A percentile compares a stretch with the other conserved stretches of the same genome.
Evolutionary conservation across 2,329 filamentous ascomycete species (phyloP).

Genomic region (Dactylellina haptotyla): DNA sequence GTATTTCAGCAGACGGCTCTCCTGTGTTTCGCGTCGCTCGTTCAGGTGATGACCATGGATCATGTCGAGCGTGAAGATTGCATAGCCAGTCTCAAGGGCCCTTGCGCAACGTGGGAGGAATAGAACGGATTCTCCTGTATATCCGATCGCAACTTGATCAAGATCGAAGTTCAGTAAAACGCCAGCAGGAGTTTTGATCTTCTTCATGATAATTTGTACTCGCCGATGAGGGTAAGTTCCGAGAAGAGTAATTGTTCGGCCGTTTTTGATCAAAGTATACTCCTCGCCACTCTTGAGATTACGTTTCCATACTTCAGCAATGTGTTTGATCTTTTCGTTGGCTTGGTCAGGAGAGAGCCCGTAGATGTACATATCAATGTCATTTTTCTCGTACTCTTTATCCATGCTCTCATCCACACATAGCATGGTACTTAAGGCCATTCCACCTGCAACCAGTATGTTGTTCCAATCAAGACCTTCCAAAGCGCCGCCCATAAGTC

Average conservation of each 20-base stretch:
- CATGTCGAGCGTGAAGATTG: conserved; percentile 57
- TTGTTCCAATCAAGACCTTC: conserved; percentile 58
- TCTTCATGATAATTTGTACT: conserved; percentile 58
- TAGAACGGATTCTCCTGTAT: conserved; percentile 57
- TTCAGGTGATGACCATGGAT: conserved; percentile 58
- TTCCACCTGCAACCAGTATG: conserved; percentile 58
- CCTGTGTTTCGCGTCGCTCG: conserved; percentile 55
- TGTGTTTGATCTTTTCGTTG: conserved; percentile 58
- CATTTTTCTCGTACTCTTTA: conserved; percentile 51
- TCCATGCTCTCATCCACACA: conserved; percentile 56
- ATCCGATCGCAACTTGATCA: conserved; percentile 59
- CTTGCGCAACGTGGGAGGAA: conserved; percentile 59
- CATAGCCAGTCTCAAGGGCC: conserved; percentile 58
- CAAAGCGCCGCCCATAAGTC: conserved; percentile 56
- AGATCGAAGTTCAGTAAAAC: conserved; percentile 59
- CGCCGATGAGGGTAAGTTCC: conserved; percentile 57
- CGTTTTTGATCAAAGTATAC: conserved; percentile 57
- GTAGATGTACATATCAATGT: conserved; percentile 59
- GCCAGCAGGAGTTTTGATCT: conserved; percentile 56
- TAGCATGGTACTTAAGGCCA: conserved; percentile 58
- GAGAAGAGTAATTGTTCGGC: conserved; percentile 58
- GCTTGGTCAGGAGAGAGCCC: conserved; percentile 57
- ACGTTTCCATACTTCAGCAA: conserved; percentile 57
- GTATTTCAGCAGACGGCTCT: conserved; percentile 58
- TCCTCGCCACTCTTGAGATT: conserved; percentile 54